Percentiles rank a stretch among this genome's conserved stretches.
Conservation (phyloP, 2,329 filamentous ascomycete genomes). For the Fusarium brevicatenulatum region DNA sequence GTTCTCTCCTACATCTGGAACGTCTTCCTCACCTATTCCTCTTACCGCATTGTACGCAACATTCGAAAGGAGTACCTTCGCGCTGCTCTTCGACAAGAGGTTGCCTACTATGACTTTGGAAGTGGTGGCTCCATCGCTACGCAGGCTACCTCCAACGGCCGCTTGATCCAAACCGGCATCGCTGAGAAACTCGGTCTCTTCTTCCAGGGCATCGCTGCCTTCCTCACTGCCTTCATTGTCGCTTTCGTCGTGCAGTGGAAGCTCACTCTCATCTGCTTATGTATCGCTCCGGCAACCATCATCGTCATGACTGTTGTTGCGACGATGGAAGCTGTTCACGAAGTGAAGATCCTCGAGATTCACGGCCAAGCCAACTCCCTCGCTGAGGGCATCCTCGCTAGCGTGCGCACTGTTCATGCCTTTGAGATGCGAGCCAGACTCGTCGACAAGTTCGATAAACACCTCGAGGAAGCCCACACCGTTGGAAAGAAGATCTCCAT, state of each 20-base stretch:
- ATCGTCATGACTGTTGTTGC: slow-evolving; percentile 49
- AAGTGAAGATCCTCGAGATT: slow-evolving; percentile 49
- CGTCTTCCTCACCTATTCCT: slow-evolving; percentile 58
- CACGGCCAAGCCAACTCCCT: slow-evolving; percentile 50
- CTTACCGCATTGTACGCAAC: slow-evolving; percentile 61
- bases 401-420: slow-evolving; percentile 55
- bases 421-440: slow-evolving; percentile 54
- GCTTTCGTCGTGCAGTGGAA: slow-evolving; percentile 56
- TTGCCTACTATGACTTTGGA: slow-evolving; percentile 60
- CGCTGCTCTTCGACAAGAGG: slow-evolving; percentile 60
- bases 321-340: slow-evolving; percentile 45
- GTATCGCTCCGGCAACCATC: slow-evolving; percentile 46
- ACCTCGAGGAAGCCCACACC: slow-evolving; percentile 50
- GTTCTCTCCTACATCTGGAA: slow-evolving; percentile 59
- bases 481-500: slow-evolving; percentile 53
- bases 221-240: slow-evolving; percentile 52
- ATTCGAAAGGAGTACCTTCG: slow-evolving; percentile 61
- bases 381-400: slow-evolving; percentile 51
- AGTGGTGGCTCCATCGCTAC: slow-evolving; percentile 55
- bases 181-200: slow-evolving; percentile 54
- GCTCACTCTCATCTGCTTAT: slow-evolving; percentile 55
- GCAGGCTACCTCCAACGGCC: slow-evolving; percentile 52
- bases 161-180: slow-evolving; percentile 54
- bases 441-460: slow-evolving; percentile 52
- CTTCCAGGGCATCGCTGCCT: slow-evolving; percentile 52